Conservation (phyloP, 441 rosid species). For the Cnidoscolus chayamansa region DNA sequence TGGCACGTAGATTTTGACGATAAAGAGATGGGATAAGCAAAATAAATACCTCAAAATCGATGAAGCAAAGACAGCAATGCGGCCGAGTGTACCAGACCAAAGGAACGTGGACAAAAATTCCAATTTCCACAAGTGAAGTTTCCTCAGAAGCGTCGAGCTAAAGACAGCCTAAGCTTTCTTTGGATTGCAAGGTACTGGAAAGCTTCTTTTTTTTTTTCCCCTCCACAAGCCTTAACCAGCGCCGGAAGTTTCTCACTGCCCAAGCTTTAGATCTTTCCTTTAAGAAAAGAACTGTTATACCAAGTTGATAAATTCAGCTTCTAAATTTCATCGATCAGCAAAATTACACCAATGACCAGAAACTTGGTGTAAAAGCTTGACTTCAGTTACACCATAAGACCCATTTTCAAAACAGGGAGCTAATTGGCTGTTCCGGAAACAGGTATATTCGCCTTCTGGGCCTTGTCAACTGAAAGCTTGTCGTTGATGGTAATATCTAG, state of each 20-base stretch:
- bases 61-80: constrained; percentile 23
- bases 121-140: constrained; percentile 32
- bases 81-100: constrained; percentile 7
- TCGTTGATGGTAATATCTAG: not conserved
- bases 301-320: constrained; percentile 16
- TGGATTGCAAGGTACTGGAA: constrained; percentile 39
- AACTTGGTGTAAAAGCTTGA: not conserved
- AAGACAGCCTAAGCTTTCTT: constrained; percentile 34
- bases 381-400: constrained; percentile 5
- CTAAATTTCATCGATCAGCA: constrained; percentile 18
- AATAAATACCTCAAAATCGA: constrained; percentile 30
- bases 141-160: constrained; percentile 32
- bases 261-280: constrained; percentile 14
- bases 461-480: not conserved
- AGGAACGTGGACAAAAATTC: constrained; percentile 21
- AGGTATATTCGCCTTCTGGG: constrained; percentile 8
- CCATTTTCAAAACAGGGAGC: not conserved
- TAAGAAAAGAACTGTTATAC: constrained; percentile 25
- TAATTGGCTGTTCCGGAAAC: constrained; percentile 14
- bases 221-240: constrained; percentile 28
- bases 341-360: constrained; percentile 8
- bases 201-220: constrained; percentile 22
- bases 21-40: constrained; percentile 6
- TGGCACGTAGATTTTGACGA: constrained; percentile 16
- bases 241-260: constrained; percentile 26